phyloP scores from a whole-genome alignment of 805 yeast species.

The Cephaloascus fragrans region DNA sequence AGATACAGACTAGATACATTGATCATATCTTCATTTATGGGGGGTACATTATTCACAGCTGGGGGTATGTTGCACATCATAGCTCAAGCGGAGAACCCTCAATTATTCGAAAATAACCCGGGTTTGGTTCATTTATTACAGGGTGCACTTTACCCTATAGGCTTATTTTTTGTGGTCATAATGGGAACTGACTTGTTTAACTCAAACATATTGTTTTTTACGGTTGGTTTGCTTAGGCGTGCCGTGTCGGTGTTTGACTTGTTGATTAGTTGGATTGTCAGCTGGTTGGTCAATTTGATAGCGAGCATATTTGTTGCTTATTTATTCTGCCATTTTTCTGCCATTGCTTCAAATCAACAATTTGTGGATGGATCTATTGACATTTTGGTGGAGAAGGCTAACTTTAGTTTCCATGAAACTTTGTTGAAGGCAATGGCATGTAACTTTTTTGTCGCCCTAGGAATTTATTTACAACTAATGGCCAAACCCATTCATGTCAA shows the following conservation, averaged over 20 bases:
- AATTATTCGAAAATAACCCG: conserved; percentile 27
- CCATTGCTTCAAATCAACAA: conserved; percentile 27
- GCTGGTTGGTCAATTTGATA: conserved; percentile 59
- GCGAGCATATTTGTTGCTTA: conserved; percentile 59
- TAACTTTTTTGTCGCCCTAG: conserved; percentile 68
- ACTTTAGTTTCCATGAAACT: conserved; percentile 46
- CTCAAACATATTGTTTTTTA: conserved; percentile 62
- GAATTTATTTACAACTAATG: conserved; percentile 68
- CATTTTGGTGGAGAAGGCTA: conserved; percentile 32
- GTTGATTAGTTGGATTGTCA: conserved; percentile 52
- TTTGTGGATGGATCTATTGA: conserved; percentile 39
- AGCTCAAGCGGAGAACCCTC: conserved; percentile 43
- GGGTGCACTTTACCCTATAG: conserved; percentile 59
- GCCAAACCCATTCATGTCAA: conserved; percentile 76
- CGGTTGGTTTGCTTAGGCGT: conserved; percentile 58
- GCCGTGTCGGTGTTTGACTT: conserved; percentile 62
- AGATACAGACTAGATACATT: conserved; percentile 52
- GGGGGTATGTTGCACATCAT: conserved; percentile 66
- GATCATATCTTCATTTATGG: conserved; percentile 55
- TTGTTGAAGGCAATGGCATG: conserved; percentile 68
- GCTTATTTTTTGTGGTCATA: conserved; percentile 63
- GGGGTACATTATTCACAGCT: conserved; percentile 57
- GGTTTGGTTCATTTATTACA: conserved; percentile 48
- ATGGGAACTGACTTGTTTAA: conserved; percentile 73
- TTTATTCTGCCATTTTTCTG: conserved; percentile 49